phyloP scores from a whole-genome alignment of 23 red algal species.

The Rhodosorus marinus region DNA sequence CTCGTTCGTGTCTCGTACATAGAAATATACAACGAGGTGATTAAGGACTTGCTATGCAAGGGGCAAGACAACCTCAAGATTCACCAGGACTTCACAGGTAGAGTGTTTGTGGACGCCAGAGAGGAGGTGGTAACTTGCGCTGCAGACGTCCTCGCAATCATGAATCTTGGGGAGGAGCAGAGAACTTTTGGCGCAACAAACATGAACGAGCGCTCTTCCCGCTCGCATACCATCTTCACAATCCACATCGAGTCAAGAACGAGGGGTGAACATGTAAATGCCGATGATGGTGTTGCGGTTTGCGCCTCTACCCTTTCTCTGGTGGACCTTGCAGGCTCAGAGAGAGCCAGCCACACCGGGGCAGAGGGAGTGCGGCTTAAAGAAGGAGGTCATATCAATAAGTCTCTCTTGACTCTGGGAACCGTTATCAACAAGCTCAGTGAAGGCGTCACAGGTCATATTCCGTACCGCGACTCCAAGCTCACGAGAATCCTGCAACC shows the following conservation, averaged over 20 bases:
- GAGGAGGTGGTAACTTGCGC: constrained; percentile 51
- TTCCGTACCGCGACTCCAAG: constrained; percentile 96
- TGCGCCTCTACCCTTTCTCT: constrained; percentile 49
- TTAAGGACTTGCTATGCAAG: constrained; percentile 62
- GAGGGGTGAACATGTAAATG: constrained; percentile 5
- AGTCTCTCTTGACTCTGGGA: constrained; percentile 65
- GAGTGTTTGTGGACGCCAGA: constrained; percentile 72
- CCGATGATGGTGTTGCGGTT: constrained; percentile 31
- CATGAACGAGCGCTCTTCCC: constrained; percentile 87
- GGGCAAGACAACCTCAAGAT: constrained; percentile 66
- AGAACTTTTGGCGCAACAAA: constrained; percentile 69
- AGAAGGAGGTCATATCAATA: constrained; percentile 93
- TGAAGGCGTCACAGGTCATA: constrained; percentile 33
- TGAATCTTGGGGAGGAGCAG: constrained; percentile 33
- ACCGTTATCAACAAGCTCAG: constrained; percentile 92
- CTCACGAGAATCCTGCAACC: constrained; percentile 84
- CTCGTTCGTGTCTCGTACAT: constrained; percentile 80
- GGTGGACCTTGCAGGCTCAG: constrained; percentile 86
- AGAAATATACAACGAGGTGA: constrained; percentile 95
- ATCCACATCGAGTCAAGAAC: constrained; percentile 81
- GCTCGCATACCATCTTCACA: constrained; percentile 93
- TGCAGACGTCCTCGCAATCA: constrained; percentile 39
- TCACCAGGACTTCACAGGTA: constrained; percentile 65
- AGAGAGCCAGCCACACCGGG: constrained; percentile 55
- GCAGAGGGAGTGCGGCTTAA: constrained; percentile 64